These are phyloP conservation scores for Amylostereum areolatum DNA, from an alignment of 1,284 basidiomycete species.

Conservation along the genomic window DNA sequence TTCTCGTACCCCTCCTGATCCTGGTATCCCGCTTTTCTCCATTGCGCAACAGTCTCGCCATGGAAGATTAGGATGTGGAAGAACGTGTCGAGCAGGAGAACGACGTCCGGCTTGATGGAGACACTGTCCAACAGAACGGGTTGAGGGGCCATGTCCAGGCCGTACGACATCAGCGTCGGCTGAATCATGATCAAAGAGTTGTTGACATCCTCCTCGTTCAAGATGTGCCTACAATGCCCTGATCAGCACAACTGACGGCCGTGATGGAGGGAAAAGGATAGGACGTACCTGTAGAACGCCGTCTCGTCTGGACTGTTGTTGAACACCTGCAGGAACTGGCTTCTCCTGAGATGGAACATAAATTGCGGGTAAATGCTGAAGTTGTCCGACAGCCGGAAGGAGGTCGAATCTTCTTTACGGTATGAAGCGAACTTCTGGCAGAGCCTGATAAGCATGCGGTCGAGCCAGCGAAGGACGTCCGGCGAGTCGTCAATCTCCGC, in stretches of 20 bases:
- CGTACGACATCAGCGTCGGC: conserved; percentile 98
- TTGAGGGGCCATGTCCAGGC: conserved; percentile 85
- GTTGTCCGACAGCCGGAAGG: conserved; percentile 91
- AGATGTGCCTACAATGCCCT: conserved; percentile 64
- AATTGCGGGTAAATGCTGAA: conserved; percentile 99
- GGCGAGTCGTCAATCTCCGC: conserved; percentile 99
- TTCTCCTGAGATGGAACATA: conserved; percentile 98
- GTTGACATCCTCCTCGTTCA: conserved; percentile 98
- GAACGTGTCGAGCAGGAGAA: conserved; percentile 98
- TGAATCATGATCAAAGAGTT: conserved; percentile 99
- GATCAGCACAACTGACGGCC: conserved; percentile 6
- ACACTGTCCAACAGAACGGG: conserved; percentile 97
- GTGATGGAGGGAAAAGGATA: background rate
- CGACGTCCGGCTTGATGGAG: conserved; percentile 95
- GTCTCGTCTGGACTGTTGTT: conserved; percentile 99
- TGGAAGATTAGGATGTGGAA: conserved; percentile 99
- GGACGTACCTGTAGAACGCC: conserved; percentile 85
- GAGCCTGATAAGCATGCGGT: conserved; percentile 96
- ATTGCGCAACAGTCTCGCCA: conserved; percentile 94
- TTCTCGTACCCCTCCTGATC: conserved; percentile 99
- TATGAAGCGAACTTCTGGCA: conserved; percentile 99
- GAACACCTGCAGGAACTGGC: conserved; percentile 99
- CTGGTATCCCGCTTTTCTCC: conserved; percentile 99
- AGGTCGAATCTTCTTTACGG: conserved; percentile 94
- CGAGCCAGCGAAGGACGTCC: conserved; percentile 95